phyloP scores from a whole-genome alignment of 352 stramenopile species.

The Phytophthora nicotianae region DNA sequence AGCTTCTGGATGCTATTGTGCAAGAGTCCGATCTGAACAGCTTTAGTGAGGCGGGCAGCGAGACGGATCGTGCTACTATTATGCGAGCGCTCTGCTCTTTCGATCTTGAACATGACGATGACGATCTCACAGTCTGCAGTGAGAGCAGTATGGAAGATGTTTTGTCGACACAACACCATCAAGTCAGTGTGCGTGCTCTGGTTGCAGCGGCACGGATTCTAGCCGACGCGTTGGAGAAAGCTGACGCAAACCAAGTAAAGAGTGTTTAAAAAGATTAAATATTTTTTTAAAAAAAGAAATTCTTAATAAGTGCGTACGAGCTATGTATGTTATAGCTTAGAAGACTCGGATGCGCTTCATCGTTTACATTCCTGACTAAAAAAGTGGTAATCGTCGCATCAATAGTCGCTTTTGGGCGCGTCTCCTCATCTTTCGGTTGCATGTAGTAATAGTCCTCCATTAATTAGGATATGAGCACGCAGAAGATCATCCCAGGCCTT shows the following conservation, averaged over 20 bases:
- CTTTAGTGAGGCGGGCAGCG: conserved; percentile 34
- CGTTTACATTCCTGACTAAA: not conserved
- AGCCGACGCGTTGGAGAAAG: conserved; percentile 47
- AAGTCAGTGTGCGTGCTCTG: conserved; percentile 44
- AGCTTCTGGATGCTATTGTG: conserved; percentile 57
- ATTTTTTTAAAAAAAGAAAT: too few species aligned
- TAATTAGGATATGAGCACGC: conserved; percentile 33
- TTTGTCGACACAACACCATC: conserved; percentile 27
- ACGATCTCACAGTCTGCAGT: not conserved
- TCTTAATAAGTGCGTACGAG: too few species aligned
- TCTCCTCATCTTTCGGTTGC: conserved; percentile 26
- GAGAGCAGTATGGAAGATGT: conserved; percentile 27
- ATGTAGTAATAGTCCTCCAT: conserved; percentile 7
- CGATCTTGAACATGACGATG: conserved; percentile 10
- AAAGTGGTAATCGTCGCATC: conserved; percentile 7
- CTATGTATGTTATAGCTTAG: too few species aligned
- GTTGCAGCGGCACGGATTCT: conserved; percentile 50
- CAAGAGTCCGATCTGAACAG: conserved; percentile 52
- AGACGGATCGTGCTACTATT: conserved; percentile 36
- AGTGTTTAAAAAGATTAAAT: not conserved
- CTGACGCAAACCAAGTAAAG: conserved; percentile 16
- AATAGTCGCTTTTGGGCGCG: conserved; percentile 24
- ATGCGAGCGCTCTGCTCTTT: conserved; percentile 49
- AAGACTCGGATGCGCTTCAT: not conserved
- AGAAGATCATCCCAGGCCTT: conserved; percentile 36